A percentile compares a stretch with the other conserved stretches of the same genome.
Evolutionary conservation across 2,329 filamentous ascomycete species (phyloP).

Genomic region (Tolypocladium amazonense): DNA sequence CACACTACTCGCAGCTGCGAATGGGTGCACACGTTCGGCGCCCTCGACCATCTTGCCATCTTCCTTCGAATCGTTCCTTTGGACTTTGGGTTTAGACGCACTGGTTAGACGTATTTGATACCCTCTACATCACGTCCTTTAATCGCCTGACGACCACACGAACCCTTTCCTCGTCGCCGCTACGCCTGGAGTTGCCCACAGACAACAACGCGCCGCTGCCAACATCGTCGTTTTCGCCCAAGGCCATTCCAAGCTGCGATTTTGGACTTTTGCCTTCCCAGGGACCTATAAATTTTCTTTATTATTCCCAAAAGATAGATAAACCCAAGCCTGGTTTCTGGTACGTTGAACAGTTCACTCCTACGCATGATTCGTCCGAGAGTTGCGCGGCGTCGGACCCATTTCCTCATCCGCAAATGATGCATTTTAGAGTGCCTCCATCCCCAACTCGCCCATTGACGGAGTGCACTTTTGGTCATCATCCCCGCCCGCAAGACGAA

Average conservation of each 20-base stretch:
- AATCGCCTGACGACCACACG: slow-evolving; percentile 6
- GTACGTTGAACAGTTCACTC: neutral
- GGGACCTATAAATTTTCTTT: slow-evolving; percentile 16
- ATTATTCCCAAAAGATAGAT: slow-evolving; percentile 14
- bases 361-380: neutral
- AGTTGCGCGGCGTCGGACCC: neutral
- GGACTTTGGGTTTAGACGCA: slow-evolving; percentile 26
- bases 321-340: slow-evolving; percentile 14
- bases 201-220: neutral
- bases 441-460: neutral
- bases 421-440: neutral
- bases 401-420: neutral
- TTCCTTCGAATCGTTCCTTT: slow-evolving; percentile 13
- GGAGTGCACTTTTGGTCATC: neutral
- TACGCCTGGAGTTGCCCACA: slow-evolving; percentile 10
- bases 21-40: slow-evolving; percentile 12
- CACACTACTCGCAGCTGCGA: slow-evolving; percentile 10
- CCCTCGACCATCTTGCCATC: slow-evolving; percentile 9
- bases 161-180: slow-evolving; percentile 9
- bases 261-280: slow-evolving; percentile 5
- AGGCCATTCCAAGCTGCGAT: neutral
- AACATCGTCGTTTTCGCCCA: neutral
- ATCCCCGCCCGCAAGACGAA: neutral
- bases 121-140: slow-evolving; percentile 10
- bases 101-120: slow-evolving; percentile 24